Base-by-base conservation (phyloP, 768 basidiomycete species). In the Leccinum olivaceopallidum region DNA sequence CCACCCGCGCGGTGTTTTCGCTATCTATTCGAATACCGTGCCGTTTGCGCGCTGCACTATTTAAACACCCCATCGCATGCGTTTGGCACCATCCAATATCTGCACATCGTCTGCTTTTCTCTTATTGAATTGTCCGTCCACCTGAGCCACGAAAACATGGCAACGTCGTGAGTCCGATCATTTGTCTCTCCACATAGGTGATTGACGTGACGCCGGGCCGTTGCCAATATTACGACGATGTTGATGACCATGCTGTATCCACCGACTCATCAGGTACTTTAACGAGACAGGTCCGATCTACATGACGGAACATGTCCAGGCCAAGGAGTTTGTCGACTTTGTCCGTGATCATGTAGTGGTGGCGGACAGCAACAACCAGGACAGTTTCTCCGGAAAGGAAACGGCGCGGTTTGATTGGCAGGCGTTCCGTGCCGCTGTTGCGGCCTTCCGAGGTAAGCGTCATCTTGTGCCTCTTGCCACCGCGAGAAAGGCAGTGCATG, bases 271-370 rank as follows among this genome's bases (percentile, higher is more conserved):
- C 66, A 60, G 59, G 10, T 60, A 60, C 28, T 60, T 60, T 36
- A 60, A 60, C 36, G 59, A 60, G 48, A 60, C 59, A 10, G 59
- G 59, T 20, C 59, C 59, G 16, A 60, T 60, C 34, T 60, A 60
- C 20, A 14, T 24, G 48, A 18, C 28, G 20, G 59, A 60, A 24
- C 48, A 59, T 28, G 8, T 26, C 10, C 56, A 60, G 28, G 56
- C 36, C 24, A 60, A 60, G 36, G 59, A 58, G 22, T 60, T 60
- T 26, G 47, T 60, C 37, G 39, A 58, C 12, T 51, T 60, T 34
- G 59, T 59, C 13, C 56, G 37, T 36, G 22, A 37, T 24, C 49
- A 58, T 37, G 59, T 60, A 2, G 56, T 26, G 5, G 59, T 60
- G 13, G 16, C 5, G 26, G 55, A 18, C 22, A 20, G 32, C 10